phyloP scores from a whole-genome alignment of 2,329 filamentous ascomycete genomes.

The Ophiostoma populinum region DNA sequence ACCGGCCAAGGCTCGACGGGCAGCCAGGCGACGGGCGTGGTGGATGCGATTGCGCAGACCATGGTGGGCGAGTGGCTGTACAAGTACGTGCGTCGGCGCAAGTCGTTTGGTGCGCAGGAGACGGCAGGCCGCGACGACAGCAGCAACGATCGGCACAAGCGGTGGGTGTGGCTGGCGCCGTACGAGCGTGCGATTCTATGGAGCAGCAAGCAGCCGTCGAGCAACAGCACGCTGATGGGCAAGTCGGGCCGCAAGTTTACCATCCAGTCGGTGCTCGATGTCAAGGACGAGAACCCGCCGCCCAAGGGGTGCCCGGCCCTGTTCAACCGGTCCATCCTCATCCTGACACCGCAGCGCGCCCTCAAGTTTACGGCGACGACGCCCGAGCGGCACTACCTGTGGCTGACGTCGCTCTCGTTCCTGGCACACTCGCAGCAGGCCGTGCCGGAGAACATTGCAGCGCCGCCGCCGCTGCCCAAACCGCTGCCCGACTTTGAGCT shows the following conservation, averaged over 20 bases:
- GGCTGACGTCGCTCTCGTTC: slow-evolving; percentile 90
- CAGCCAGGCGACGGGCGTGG: slow-evolving; percentile 61
- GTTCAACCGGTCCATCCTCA: slow-evolving; percentile 89
- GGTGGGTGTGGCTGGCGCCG: slow-evolving; percentile 97
- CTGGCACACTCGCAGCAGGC: slow-evolving; percentile 76
- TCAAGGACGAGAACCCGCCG: slow-evolving; percentile 79
- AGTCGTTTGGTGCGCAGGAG: slow-evolving; percentile 72
- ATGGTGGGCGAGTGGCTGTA: slow-evolving; percentile 99
- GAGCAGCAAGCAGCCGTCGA: slow-evolving; percentile 93
- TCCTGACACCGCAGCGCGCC: slow-evolving; percentile 80
- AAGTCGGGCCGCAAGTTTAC: slow-evolving; percentile 89
- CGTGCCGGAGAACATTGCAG: slow-evolving; percentile 52
- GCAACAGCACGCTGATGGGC: slow-evolving; percentile 72
- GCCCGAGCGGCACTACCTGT: slow-evolving; percentile 78
- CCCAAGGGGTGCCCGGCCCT: slow-evolving; percentile 51
- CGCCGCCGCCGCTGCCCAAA: slow-evolving; percentile 28
- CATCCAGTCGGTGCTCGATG: slow-evolving; percentile 92
- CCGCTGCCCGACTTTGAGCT: slow-evolving; percentile 34
- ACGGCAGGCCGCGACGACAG: slow-evolving; percentile 49
- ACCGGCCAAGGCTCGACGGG: too few relatives aligned
- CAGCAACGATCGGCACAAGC: slow-evolving; percentile 69
- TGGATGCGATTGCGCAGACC: slow-evolving; percentile 91
- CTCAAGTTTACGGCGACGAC: slow-evolving; percentile 83
- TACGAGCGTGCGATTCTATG: slow-evolving; percentile 94
- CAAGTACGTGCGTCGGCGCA: slow-evolving; percentile 74